Conservation (phyloP, 108 stramenopile genomes). For the Cyclotella atomus region DNA sequence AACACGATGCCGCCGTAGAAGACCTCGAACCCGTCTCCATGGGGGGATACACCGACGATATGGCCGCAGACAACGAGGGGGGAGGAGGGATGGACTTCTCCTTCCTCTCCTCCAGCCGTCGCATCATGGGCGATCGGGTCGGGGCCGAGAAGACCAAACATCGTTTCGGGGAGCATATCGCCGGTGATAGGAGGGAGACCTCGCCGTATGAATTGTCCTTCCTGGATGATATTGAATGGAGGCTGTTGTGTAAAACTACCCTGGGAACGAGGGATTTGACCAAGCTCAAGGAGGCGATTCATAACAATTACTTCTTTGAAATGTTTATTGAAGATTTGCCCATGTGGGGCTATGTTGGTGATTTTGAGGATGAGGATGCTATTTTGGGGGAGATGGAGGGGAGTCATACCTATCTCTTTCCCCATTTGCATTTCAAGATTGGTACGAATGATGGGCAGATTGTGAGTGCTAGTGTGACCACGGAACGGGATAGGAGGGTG, state of each 20-base stretch:
- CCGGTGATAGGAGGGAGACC: constrained; percentile 93
- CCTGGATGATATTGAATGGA: constrained; percentile 84
- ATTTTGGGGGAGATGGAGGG: constrained; percentile 79
- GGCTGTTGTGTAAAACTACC: constrained; percentile 85
- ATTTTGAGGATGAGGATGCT: constrained; percentile 77
- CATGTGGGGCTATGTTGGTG: constrained; percentile 97
- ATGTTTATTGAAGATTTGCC: constrained; percentile 98
- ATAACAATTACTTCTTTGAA: constrained; percentile 97
- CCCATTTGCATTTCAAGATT: constrained; percentile 91
- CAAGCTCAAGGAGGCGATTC: constrained; percentile 85
- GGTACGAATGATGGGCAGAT: constrained; percentile 92
- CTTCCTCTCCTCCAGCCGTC: constrained; percentile 4
- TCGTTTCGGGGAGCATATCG: constrained; percentile 92
- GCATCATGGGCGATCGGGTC: constrained; percentile 51
- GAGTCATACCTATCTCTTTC: constrained; percentile 82
- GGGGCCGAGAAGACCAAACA: constrained; percentile 72
- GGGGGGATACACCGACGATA: constrained; percentile 13
- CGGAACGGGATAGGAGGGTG: constrained; percentile 82
- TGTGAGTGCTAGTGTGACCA: constrained; percentile 88
- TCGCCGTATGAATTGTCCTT: constrained; percentile 92
- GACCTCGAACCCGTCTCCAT: constrained; percentile 17
- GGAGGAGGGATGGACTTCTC: background rate
- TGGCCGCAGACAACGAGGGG: background rate
- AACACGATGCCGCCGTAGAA: constrained; percentile 62
- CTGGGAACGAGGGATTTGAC: constrained; percentile 63